Evolutionary conservation across 768 basidiomycete species (phyloP).

Genomic region (Collybia sordida): DNA sequence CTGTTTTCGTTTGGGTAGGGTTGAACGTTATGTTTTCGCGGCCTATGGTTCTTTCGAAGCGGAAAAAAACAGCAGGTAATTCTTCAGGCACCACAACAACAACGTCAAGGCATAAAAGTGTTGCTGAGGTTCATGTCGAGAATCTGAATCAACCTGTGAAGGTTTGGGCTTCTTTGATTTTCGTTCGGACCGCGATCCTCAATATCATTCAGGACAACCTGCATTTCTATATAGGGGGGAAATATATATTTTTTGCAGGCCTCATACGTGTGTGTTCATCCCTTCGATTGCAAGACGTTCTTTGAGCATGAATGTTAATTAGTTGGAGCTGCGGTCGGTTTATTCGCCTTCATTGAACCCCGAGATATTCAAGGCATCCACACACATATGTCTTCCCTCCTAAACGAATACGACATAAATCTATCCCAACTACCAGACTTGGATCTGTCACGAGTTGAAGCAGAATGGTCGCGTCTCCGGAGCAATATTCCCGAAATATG

Average conservation of each 20-base stretch:
- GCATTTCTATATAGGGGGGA: constrained; percentile 33
- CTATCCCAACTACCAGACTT: constrained; percentile 63
- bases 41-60: constrained; percentile 10
- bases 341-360: constrained; percentile 66
- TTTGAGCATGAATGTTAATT: not conserved
- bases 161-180: too few species aligned
- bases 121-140: not conserved
- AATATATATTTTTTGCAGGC: constrained; percentile 73
- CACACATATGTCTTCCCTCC: constrained; percentile 59
- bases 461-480: constrained; percentile 68
- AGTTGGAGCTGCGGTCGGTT: constrained; percentile 70
- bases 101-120: not conserved
- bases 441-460: constrained; percentile 67
- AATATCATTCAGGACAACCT: constrained; percentile 16
- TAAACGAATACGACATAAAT: constrained; percentile 70
- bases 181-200: not conserved
- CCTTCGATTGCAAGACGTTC: not conserved
- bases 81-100: not conserved
- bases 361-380: constrained; percentile 69
- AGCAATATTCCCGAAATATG: constrained; percentile 77
- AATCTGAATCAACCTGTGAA: not conserved
- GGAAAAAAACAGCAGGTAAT: constrained; percentile 9
- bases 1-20: too few species aligned
- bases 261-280: constrained; percentile 43
- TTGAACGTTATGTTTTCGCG: not conserved